Evolutionary conservation across 306 rosid genomes (phyloP).

Genomic region (Cicer cuneatum): DNA sequence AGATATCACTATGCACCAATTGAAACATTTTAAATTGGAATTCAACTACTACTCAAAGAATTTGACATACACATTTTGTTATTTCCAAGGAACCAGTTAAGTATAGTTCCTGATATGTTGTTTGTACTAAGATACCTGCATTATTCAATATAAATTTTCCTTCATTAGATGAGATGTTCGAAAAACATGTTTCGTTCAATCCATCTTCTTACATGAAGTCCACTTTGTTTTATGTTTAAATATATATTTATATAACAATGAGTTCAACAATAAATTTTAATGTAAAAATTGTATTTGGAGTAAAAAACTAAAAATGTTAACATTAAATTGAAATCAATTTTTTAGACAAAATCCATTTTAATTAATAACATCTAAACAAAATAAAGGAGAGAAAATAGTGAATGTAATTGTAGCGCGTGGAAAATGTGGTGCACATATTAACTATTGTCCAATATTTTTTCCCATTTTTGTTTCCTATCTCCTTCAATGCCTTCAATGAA

Average conservation of each 20-base stretch:
- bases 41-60: neutral
- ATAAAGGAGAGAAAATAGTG: no score
- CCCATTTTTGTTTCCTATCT: conserved; percentile 76
- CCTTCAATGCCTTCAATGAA: conserved; percentile 73
- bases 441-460: conserved; percentile 76
- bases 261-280: no score
- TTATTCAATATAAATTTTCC: conserved; percentile 24
- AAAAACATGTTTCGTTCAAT: neutral
- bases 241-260: neutral
- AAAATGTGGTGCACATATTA: no score
- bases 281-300: no score
- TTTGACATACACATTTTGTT: conserved; percentile 62
- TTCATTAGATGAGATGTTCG: conserved; percentile 3
- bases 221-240: no score
- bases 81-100: conserved; percentile 65
- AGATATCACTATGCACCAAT: conserved; percentile 78
- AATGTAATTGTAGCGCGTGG: no score
- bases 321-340: neutral
- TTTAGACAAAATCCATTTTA: no score
- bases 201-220: conserved; percentile 28
- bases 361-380: no score
- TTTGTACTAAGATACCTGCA: conserved; percentile 79
- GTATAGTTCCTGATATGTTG: conserved; percentile 75
- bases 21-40: no score
- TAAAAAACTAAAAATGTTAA: no score